Evolutionary conservation across 352 stramenopile species (phyloP).

Genomic region (Pythium sukuiense): DNA sequence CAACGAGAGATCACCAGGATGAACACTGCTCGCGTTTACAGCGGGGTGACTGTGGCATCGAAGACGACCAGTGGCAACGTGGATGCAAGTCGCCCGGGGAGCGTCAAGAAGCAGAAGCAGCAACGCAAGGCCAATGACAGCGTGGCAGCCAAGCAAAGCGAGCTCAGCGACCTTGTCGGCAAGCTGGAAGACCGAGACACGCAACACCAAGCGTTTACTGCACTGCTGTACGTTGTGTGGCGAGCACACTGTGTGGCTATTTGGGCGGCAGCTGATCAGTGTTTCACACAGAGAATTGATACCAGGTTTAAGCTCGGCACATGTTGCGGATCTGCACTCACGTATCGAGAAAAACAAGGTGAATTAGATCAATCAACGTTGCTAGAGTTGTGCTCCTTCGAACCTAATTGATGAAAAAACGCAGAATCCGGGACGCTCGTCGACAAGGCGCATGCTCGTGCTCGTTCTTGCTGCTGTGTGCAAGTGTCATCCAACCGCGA

Average conservation of each 20-base stretch:
- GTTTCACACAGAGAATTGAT: conserved; percentile 36
- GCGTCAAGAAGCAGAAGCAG: conserved; percentile 31
- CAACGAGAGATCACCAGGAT: not conserved
- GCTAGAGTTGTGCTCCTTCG: no score
- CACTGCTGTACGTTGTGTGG: conserved; percentile 37
- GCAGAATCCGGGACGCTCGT: conserved; percentile 42
- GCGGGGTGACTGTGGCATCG: not conserved
- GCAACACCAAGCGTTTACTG: conserved; percentile 57
- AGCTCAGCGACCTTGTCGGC: conserved; percentile 48
- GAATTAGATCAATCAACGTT: not conserved
- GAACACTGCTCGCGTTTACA: conserved; percentile 20
- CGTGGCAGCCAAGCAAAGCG: conserved; percentile 33
- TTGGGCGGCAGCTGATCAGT: not conserved
- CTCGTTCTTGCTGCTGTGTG: conserved; percentile 56
- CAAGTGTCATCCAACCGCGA: conserved; percentile 39
- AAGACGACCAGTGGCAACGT: not conserved
- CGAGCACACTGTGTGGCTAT: not conserved
- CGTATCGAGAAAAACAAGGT: conserved; percentile 71
- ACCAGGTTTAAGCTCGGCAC: conserved; percentile 32
- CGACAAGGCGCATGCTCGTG: conserved; percentile 58
- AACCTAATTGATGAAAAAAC: not conserved
- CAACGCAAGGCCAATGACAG: conserved; percentile 46
- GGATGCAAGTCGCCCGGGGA: conserved; percentile 4
- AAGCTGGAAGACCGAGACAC: conserved; percentile 69
- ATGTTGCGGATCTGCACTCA: conserved; percentile 43